Base-by-base conservation (phyloP, 1,139 yeast genomes). In the Scheffersomyces segobiensis region DNA sequence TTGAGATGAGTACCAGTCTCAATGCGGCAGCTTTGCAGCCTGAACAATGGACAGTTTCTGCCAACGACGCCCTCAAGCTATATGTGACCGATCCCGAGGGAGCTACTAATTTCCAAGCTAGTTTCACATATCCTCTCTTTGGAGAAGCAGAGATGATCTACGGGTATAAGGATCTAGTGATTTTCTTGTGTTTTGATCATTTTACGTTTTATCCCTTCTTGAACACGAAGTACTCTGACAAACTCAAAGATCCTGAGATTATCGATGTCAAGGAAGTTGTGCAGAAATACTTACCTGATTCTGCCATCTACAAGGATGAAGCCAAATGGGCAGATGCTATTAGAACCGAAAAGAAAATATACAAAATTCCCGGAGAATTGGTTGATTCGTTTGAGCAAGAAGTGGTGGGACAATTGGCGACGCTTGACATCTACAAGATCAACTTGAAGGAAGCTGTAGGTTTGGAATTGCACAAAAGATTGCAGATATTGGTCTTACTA, bases 101-200 rank as follows among this genome's bases (percentile, higher is more conserved):
- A 0, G 84, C 88, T 18, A 76, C 84, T 3, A 71, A 73, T 53
- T 88, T 89, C 75, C 76, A 81, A 47, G 98, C 99, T 0, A 71
- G 76, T 20, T 93, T 91, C 74, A 93, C 98, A 1, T 95, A 95
- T 72, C 97, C 98, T 2, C 88, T 95, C 17, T 95, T 86, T 76
- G 98, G 98, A 10, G 97, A 93, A 57, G 82, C 92, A 1, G 99
- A 96, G 71, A 87, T 88, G 56, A 87, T 96, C 10, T 92, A 87
- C 70, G 99, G 99, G 1, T 96, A 86, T 70, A 82, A 88, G 64
- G 88, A 86, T 66, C 78, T 93, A 53, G 78, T 79, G 53, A 82
- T 84, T 46, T 78, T 72, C 58, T 69, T 80, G 39, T 80, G 84
- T 62, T 80, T 79, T 63, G 84, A 80, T 63, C 82, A 83, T 63